Evolutionary conservation across 129 eudicot genomes (phyloP).

Genomic region (Calendula officinalis): DNA sequence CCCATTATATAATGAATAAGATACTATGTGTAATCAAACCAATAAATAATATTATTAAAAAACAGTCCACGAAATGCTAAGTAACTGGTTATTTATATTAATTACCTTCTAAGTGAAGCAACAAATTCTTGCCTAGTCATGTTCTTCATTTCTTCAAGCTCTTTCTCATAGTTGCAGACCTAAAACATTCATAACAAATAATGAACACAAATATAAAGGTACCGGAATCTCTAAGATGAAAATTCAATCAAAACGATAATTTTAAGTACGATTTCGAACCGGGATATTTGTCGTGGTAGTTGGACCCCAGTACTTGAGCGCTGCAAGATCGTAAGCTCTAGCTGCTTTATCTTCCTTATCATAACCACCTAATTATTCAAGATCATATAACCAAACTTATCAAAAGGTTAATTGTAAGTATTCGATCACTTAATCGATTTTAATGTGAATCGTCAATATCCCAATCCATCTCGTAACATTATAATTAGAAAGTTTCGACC

Average conservation of each 20-base stretch:
- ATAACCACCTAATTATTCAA: conserved; percentile 62
- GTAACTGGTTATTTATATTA: background rate
- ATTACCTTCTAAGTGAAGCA: conserved; percentile 87
- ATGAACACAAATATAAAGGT: background rate
- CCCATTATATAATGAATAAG: conserved; percentile 5
- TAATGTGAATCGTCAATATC: too few relatives aligned
- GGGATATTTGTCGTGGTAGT: conserved; percentile 87
- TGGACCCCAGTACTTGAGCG: conserved; percentile 94
- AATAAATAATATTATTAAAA: background rate
- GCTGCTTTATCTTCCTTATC: conserved; percentile 97
- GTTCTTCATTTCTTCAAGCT: conserved; percentile 85
- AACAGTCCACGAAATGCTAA: conserved; percentile 2
- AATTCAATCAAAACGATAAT: background rate
- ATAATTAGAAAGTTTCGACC: background rate
- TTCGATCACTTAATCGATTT: too few relatives aligned
- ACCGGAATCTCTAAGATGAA: background rate
- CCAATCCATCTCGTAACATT: conserved; percentile 10
- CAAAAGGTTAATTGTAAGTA: background rate
- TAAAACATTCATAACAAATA: conserved; percentile 18
- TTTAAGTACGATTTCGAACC: conserved; percentile 21
- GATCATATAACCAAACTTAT: background rate
- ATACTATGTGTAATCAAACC: background rate
- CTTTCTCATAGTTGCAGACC: conserved; percentile 76
- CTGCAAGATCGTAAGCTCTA: conserved; percentile 94
- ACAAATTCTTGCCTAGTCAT: conserved; percentile 95